phyloP scores from a whole-genome alignment of 176 grass and related monocot genomes.

The Carex littledalei region DNA sequence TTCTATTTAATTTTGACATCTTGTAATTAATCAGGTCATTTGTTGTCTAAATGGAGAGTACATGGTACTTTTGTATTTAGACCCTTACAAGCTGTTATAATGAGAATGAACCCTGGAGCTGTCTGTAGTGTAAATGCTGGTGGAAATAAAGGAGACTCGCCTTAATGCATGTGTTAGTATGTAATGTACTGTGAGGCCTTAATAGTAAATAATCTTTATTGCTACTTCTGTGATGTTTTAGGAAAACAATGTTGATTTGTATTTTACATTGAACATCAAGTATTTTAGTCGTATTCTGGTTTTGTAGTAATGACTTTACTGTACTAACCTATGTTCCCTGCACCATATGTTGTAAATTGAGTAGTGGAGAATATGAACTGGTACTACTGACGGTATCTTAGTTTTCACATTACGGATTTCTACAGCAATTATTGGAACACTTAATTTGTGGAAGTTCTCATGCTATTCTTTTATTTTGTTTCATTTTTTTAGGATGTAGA shows the following conservation, averaged over 20 bases:
- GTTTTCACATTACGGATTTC: neutral
- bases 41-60: neutral
- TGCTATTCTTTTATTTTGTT: neutral
- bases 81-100: neutral
- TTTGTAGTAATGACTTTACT: neutral
- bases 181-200: neutral
- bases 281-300: neutral
- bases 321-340: neutral
- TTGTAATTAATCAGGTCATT: neutral
- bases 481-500: slow-evolving; percentile 56
- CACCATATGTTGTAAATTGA: neutral
- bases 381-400: neutral
- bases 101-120: neutral
- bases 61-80: neutral
- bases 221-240: neutral
- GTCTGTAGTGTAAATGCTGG: neutral
- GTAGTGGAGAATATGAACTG: neutral
- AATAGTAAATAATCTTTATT: neutral
- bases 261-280: neutral
- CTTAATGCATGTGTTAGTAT: neutral
- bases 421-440: neutral
- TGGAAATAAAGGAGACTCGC: neutral
- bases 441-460: neutral
- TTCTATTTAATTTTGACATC: neutral
- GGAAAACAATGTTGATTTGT: neutral